Percentiles rank a stretch among this genome's conserved stretches.
phyloP scores from a whole-genome alignment of 2,329 filamentous ascomycete genomes.

The Aspergillus fijiensis region DNA sequence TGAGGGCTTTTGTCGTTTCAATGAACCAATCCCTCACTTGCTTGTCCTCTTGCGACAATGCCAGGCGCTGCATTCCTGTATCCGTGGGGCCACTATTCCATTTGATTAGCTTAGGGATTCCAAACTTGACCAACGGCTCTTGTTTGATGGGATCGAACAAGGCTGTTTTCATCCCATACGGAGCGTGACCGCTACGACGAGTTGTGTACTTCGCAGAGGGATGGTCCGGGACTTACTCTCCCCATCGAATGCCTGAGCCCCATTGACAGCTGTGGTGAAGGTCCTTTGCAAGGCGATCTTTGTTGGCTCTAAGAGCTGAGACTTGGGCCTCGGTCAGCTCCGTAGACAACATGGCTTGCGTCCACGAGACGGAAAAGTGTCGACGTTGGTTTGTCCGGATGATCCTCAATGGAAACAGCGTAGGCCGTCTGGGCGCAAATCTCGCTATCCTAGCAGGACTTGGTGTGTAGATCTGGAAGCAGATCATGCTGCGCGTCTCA shows the following conservation, averaged over 20 bases:
- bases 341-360: slow-evolving; percentile 37
- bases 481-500: slow-evolving; percentile 10
- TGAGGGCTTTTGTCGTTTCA: slow-evolving; percentile 59
- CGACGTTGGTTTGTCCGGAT: slow-evolving; percentile 9
- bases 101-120: not conserved
- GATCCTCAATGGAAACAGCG: not conserved
- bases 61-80: slow-evolving; percentile 73
- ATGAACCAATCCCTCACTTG: slow-evolving; percentile 74
- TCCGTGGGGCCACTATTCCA: slow-evolving; percentile 51
- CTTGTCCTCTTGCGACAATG: slow-evolving; percentile 70
- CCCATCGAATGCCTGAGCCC: slow-evolving; percentile 66
- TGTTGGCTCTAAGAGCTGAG: slow-evolving; percentile 56
- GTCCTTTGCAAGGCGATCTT: slow-evolving; percentile 60
- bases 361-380: slow-evolving; percentile 14
- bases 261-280: slow-evolving; percentile 67
- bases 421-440: slow-evolving; percentile 3
- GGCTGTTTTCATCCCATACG: not conserved
- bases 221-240: slow-evolving; percentile 53
- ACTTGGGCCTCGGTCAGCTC: slow-evolving; percentile 54
- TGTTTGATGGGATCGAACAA: not conserved
- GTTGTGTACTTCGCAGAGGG: not conserved
- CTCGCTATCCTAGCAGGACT: slow-evolving; percentile 1
- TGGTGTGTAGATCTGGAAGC: not conserved
- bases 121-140: not conserved
- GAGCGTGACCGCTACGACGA: not conserved